phyloP scores from a whole-genome alignment of 2,329 filamentous ascomycete genomes.

The Harringtonia aguacate region DNA sequence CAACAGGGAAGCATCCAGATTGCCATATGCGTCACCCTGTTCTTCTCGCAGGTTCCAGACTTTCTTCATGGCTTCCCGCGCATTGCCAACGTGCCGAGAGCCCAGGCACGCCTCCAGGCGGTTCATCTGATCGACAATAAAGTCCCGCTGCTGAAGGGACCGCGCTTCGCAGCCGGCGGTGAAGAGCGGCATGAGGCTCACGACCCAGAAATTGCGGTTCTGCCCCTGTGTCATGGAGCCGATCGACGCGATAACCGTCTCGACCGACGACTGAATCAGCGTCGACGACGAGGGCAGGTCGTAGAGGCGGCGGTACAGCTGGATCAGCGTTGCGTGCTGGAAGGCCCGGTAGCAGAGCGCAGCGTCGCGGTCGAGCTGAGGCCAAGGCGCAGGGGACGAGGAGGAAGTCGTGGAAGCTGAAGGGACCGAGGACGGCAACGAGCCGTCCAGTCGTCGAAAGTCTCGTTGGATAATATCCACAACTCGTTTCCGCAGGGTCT shows the following conservation, averaged over 20 bases:
- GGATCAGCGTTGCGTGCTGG: conserved; percentile 9
- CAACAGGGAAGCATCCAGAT: too few species aligned
- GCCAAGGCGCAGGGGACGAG: not conserved
- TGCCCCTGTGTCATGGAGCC: conserved; percentile 7
- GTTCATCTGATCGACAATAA: not conserved
- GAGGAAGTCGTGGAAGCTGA: too few species aligned
- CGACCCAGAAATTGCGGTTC: conserved; percentile 6
- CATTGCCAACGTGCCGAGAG: not conserved
- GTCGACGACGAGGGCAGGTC: conserved; percentile 3
- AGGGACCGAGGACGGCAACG: too few species aligned
- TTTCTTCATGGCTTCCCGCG: not conserved
- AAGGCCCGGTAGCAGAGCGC: conserved; percentile 6
- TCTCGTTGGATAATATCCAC: not conserved
- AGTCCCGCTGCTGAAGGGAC: conserved; percentile 7
- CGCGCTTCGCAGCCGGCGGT: conserved; percentile 7
- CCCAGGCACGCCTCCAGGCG: not conserved
- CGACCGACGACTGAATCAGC: conserved; percentile 5
- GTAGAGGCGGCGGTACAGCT: conserved; percentile 9
- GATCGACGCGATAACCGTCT: conserved; percentile 1
- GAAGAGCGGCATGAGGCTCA: conserved; percentile 8
- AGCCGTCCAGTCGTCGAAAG: too few species aligned
- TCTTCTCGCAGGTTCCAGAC: not conserved
- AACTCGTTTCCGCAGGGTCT: too few species aligned
- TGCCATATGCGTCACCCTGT: not conserved
- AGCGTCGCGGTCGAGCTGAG: conserved; percentile 3